Percentiles rank a stretch among this genome's conserved stretches.
Evolutionary conservation across 140 eudicot genomes (phyloP).

Genomic region (Ambrosia hybrid): DNA sequence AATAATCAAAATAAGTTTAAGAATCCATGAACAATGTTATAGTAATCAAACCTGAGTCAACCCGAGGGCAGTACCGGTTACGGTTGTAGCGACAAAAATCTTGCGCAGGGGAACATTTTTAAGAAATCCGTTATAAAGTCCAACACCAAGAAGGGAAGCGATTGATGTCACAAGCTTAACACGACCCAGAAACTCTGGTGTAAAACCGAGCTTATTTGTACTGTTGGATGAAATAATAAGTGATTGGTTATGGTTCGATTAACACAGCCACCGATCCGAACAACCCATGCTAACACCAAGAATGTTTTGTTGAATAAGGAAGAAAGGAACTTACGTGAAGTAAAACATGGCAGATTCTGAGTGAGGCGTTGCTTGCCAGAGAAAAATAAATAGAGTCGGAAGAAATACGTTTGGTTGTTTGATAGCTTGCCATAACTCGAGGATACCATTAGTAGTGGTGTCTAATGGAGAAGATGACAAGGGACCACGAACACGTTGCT

Average conservation of each 20-base stretch:
- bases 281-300: not conserved
- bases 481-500: conserved; percentile 59
- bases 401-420: conserved; percentile 81
- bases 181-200: conserved; percentile 96
- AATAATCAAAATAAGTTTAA: not conserved
- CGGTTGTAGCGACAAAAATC: conserved; percentile 72
- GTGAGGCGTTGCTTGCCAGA: conserved; percentile 99
- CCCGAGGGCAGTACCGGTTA: conserved; percentile 82
- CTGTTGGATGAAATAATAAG: conserved; percentile 35
- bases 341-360: conserved; percentile 98
- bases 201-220: conserved; percentile 87
- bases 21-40: not conserved
- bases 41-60: conserved; percentile 70
- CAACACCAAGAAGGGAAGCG: conserved; percentile 95
- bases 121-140: conserved; percentile 86
- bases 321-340: conserved; percentile 66
- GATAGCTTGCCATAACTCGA: conserved; percentile 68
- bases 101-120: conserved; percentile 74
- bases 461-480: conserved; percentile 42
- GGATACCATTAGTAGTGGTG: conserved; percentile 13
- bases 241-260: not conserved
- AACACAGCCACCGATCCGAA: not conserved
- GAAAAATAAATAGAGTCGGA: conserved; percentile 87
- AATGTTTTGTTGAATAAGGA: conserved; percentile 12
- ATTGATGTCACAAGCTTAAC: conserved; percentile 89